Conservation (phyloP, 331 rosid species). For the Acacia pycnantha region DNA sequence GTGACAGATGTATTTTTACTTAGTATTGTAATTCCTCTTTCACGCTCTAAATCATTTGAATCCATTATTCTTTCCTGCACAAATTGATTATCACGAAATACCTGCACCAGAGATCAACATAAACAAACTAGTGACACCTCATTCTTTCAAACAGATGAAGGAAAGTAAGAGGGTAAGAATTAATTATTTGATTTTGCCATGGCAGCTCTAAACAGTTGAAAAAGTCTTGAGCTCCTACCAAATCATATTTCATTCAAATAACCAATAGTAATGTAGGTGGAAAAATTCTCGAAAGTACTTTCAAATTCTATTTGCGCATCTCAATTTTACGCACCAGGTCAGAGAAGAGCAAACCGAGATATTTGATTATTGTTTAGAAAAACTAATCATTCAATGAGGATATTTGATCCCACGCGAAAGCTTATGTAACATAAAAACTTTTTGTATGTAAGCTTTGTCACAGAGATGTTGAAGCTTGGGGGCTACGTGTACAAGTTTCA, state of each 20-base stretch:
- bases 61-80: conserved; percentile 98
- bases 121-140: conserved; percentile 19
- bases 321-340: neutral
- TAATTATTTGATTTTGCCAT: neutral
- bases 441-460: too few species aligned
- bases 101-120: conserved; percentile 51
- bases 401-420: neutral
- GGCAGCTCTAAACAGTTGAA: neutral
- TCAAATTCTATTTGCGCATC: neutral
- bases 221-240: neutral
- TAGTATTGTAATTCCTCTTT: conserved; percentile 91
- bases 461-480: too few species aligned
- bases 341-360: neutral
- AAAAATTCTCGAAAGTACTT: neutral
- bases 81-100: conserved; percentile 90
- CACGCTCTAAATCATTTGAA: conserved; percentile 97
- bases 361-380: neutral
- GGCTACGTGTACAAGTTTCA: too few species aligned
- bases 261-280: neutral
- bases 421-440: too few species aligned
- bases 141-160: conserved; percentile 1
- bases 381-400: neutral
- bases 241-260: conserved; percentile 7
- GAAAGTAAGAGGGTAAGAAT: neutral
- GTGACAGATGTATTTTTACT: conserved; percentile 95